These are phyloP conservation scores for Ajuga chamaepitys DNA, from an alignment of 257 asterid species.

Conservation along the genomic window DNA sequence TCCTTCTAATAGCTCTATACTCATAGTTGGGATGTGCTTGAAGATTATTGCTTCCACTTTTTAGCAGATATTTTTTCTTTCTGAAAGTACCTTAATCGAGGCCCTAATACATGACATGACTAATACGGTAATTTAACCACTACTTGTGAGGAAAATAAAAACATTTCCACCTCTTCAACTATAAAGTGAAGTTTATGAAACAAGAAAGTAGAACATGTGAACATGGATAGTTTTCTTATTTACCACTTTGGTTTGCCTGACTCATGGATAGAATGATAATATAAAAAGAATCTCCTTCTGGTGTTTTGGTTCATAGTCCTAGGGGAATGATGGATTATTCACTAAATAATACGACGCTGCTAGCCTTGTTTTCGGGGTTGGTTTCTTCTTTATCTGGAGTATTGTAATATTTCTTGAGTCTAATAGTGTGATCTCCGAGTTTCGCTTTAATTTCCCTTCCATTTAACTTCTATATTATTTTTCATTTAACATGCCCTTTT, in stretches of 20 bases:
- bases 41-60: not conserved
- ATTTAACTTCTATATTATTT: not conserved
- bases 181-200: not conserved
- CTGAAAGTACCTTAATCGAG: not conserved
- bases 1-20: not conserved
- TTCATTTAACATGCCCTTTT: not conserved
- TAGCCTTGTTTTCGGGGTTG: not conserved
- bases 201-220: not conserved
- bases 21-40: not conserved
- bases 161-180: not conserved
- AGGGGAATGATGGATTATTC: not conserved
- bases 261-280: not conserved
- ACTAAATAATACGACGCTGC: not conserved
- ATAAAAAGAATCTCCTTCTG: not conserved
- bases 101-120: not conserved
- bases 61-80: not conserved
- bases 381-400: not conserved
- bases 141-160: not conserved
- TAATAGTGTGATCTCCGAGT: not conserved
- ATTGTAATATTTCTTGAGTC: not conserved
- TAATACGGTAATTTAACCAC: not conserved
- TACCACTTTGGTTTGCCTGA: not conserved
- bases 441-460: not conserved
- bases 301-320: not conserved
- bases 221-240: not conserved